These are phyloP conservation scores for Trapa bicornis DNA, from an alignment of 345 rosid genomes.

Conservation along the genomic window DNA sequence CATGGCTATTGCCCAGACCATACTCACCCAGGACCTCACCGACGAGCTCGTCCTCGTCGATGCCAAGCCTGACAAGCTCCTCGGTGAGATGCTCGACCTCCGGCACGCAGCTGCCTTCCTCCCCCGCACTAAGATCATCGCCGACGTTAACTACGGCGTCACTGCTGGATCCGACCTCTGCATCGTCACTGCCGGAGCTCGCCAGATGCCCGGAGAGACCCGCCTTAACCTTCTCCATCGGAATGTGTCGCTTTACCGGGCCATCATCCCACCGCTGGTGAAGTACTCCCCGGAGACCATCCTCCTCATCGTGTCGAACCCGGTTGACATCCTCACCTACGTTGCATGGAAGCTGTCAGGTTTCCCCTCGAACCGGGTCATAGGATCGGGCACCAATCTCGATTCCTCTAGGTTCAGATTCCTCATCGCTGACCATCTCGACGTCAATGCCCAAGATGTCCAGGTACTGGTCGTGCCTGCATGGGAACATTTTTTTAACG, in stretches of 20 bases:
- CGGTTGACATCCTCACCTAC: neutral
- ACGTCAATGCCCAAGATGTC: slow-evolving; percentile 91
- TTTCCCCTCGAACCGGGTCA: slow-evolving; percentile 30
- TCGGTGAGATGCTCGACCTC: slow-evolving; percentile 88
- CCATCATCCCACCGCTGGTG: slow-evolving; percentile 65
- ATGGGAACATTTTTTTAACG: no score
- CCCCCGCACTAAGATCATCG: no score
- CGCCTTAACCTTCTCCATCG: slow-evolving; percentile 50
- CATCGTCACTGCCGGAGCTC: no score
- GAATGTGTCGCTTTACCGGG: slow-evolving; percentile 52
- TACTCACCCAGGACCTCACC: slow-evolving; percentile 74
- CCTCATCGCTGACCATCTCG: slow-evolving; percentile 82
- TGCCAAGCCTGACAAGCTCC: slow-evolving; percentile 56
- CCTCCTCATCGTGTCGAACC: slow-evolving; percentile 76
- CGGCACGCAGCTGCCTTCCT: no score
- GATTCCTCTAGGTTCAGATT: slow-evolving; percentile 85
- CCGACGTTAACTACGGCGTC: no score
- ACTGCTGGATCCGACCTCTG: no score
- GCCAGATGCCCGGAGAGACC: no score
- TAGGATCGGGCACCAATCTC: slow-evolving; percentile 92
- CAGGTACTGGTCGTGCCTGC: slow-evolving; percentile 33
- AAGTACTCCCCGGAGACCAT: slow-evolving; percentile 57
- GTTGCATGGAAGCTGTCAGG: no score
- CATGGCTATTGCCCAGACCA: slow-evolving; percentile 94
- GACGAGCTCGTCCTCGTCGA: slow-evolving; percentile 78